phyloP scores from a whole-genome alignment of 208 protist species.

The Wallacemonas sp. region DNA sequence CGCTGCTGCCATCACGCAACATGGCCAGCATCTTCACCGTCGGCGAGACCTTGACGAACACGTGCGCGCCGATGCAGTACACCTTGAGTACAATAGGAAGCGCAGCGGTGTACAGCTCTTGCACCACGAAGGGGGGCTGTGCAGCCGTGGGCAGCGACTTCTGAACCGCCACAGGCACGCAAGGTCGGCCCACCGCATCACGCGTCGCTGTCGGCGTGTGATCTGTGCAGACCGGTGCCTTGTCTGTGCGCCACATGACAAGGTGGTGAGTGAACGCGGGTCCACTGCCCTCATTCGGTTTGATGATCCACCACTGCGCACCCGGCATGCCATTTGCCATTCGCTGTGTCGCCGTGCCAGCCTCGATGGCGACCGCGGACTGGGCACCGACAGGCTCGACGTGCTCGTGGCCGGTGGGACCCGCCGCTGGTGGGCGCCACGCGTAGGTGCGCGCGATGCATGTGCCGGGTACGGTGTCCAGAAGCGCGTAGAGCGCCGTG shows the following conservation, averaged over 20 bases:
- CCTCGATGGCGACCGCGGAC: conserved; percentile 18
- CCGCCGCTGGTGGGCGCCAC: conserved; percentile 19
- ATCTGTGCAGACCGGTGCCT: neutral
- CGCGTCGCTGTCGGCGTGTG: neutral
- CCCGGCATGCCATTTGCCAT: conserved; percentile 11
- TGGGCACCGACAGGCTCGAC: conserved; percentile 12
- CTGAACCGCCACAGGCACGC: conserved; percentile 30
- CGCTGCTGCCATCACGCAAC: conserved; percentile 15
- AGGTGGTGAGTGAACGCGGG: conserved; percentile 74
- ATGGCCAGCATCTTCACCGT: conserved; percentile 45
- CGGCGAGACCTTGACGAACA: conserved; percentile 60
- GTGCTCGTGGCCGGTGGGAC: neutral
- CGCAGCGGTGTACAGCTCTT: conserved; percentile 59
- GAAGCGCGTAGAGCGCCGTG: conserved; percentile 38
- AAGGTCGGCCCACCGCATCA: neutral
- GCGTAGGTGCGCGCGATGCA: conserved; percentile 60
- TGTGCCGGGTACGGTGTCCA: conserved; percentile 27
- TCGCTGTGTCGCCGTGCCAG: neutral
- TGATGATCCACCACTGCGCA: conserved; percentile 71
- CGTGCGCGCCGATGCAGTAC: conserved; percentile 59
- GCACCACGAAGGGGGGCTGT: conserved; percentile 48
- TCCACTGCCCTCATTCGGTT: conserved; percentile 76
- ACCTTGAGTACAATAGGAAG: conserved; percentile 85
- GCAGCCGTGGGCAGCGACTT: conserved; percentile 34
- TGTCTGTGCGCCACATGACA: conserved; percentile 48